Evolutionary conservation across 75 land plant genomes (phyloP), one percentile per base, ranked within the genome.

Genomic region (Larix kaempferi): DNA sequence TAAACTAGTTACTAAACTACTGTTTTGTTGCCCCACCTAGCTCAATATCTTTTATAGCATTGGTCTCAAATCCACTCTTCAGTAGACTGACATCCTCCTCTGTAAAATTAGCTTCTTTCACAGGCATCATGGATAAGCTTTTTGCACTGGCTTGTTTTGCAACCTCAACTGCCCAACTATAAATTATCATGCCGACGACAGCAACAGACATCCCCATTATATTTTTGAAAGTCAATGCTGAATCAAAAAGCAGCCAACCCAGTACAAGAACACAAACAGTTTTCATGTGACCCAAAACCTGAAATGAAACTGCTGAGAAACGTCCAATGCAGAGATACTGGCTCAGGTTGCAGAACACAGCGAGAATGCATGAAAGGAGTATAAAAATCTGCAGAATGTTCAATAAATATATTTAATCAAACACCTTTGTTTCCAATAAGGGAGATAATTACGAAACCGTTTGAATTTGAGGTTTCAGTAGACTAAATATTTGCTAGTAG

Each of bases 221-320:
- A 77, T 88, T 88, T 83, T 92, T 88, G 54, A 82, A 22, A 10
- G 88, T 90, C 39, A 92, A 74, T 15, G 77, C 86, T 5, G 88
- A 85, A 62, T 90, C 88, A 76, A 92, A 92, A 21, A 92, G 81
- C 19, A 92, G 57, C 90, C 90, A 92, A 56, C 94, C 94, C 77
- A 92, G 76, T 22, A 80, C 66, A 21, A 92, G 82, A n/a, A 92
- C 93, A 52, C 88, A 90, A 58, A 92, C 93, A 7, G 95, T 92
- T 74, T 92, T 92, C 92, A 92, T 92, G 81, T 92, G 95, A 7
- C 95, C 95, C 78, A 92, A 55, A 35, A 92, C 94, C 75, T 92
- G 95, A 89, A 92, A 92, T 26, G 95, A 86, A 52, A 89, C 91
- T 5, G 95, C 95, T 11, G 93, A 88, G 77, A 92, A 92, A 8